A percentile compares a stretch with the other conserved stretches of the same genome.
Evolutionary conservation across 345 rosid genomes (phyloP).

Genomic region (Citrus hindsii): DNA sequence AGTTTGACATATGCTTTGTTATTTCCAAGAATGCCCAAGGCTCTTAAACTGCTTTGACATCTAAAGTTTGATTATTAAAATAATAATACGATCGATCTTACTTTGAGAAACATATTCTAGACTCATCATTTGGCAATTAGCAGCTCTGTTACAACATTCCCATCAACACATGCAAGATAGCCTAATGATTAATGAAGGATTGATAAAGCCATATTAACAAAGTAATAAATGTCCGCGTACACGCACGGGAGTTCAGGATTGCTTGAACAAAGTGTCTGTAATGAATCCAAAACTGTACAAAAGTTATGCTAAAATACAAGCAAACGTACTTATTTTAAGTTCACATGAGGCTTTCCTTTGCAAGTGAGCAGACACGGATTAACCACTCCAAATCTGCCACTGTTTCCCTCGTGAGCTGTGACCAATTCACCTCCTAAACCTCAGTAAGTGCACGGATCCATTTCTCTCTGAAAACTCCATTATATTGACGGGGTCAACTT

Average conservation of each 20-base stretch:
- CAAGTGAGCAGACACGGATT: constrained; percentile 31
- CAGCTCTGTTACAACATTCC: constrained; percentile 3
- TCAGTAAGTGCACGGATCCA: background rate
- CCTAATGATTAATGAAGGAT: constrained; percentile 2
- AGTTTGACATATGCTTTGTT: background rate
- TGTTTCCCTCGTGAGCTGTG: constrained; percentile 27
- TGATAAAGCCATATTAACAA: background rate
- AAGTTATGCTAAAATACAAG: background rate
- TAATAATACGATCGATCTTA: no score
- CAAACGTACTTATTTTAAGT: background rate
- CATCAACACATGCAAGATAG: constrained; percentile 2
- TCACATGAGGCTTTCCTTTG: constrained; percentile 13
- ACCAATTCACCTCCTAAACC: constrained; percentile 7
- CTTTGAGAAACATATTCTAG: background rate
- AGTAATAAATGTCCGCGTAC: background rate
- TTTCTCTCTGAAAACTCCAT: background rate
- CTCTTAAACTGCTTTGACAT: background rate
- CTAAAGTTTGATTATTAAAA: no score
- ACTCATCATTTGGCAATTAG: background rate
- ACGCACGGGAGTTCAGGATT: background rate
- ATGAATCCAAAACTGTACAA: background rate
- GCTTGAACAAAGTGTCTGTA: background rate
- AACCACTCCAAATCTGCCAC: constrained; percentile 3
- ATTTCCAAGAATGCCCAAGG: background rate
- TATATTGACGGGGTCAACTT: background rate